Evolutionary conservation across 768 basidiomycete genomes (phyloP).

Genomic region (Leccinellum albellum): DNA sequence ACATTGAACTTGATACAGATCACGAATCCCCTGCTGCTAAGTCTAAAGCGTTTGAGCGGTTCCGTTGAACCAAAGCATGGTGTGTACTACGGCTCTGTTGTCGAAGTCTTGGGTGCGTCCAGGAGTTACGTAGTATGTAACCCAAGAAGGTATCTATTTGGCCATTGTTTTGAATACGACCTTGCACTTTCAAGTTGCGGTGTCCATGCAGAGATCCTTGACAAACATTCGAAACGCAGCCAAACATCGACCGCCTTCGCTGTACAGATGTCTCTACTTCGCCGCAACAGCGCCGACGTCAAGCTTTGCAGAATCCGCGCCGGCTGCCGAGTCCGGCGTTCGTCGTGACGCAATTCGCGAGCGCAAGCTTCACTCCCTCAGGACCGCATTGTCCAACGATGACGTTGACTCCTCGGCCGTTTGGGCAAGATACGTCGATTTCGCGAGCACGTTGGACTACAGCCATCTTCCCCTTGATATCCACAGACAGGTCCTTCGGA

Average conservation of each 20-base stretch:
- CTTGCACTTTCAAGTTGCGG: neutral
- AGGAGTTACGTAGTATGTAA: no score
- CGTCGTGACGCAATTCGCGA: conserved; percentile 13
- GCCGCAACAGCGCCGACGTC: conserved; percentile 9
- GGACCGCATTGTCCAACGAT: conserved; percentile 28
- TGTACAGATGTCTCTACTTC: conserved; percentile 9
- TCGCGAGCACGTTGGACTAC: conserved; percentile 46
- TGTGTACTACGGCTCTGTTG: no score
- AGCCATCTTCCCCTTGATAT: conserved; percentile 56
- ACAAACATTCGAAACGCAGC: conserved; percentile 14
- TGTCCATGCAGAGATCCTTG: conserved; percentile 23
- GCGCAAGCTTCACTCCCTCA: conserved; percentile 28
- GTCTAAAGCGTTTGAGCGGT: no score
- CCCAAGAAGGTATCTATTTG: neutral
- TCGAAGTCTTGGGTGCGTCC: no score
- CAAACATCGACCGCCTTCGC: conserved; percentile 4
- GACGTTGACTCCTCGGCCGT: conserved; percentile 45
- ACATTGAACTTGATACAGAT: no score
- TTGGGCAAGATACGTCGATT: conserved; percentile 62
- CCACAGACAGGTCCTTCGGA: conserved; percentile 68
- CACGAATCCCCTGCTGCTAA: no score
- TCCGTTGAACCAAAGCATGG: no score
- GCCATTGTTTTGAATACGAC: neutral
- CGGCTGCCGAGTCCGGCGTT: conserved; percentile 1
- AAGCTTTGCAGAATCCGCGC: conserved; percentile 1